Evolutionary conservation across 2,329 filamentous ascomycete species (phyloP).

Genomic region (Nemania sp.): DNA sequence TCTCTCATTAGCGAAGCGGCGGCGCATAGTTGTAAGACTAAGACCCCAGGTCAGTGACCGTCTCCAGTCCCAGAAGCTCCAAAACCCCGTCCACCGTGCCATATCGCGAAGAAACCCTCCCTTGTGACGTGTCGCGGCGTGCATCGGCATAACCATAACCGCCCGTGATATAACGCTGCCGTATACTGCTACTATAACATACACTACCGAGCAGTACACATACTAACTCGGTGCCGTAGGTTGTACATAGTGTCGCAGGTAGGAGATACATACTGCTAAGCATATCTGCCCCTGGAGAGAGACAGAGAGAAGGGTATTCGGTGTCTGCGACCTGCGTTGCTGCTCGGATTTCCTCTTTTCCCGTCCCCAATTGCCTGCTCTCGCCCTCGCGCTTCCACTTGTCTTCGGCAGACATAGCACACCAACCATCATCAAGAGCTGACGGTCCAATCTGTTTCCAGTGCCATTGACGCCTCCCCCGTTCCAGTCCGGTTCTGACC

Average conservation of each 20-base stretch:
- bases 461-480: constrained; percentile 15
- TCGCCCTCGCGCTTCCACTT: constrained; percentile 12
- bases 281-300: not conserved
- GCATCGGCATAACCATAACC: constrained; percentile 29
- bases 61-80: constrained; percentile 19
- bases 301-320: not conserved
- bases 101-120: constrained; percentile 30
- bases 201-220: too few species aligned
- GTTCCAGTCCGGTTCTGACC: constrained; percentile 10
- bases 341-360: constrained; percentile 10
- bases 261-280: too few species aligned
- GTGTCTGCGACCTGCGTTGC: constrained; percentile 28
- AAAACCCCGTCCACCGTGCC: constrained; percentile 24
- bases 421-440: constrained; percentile 18
- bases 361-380: constrained; percentile 15
- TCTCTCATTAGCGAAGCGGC: constrained; percentile 12
- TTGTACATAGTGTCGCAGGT: too few species aligned
- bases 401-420: constrained; percentile 8
- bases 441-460: constrained; percentile 18
- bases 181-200: too few species aligned
- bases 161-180: constrained; percentile 14
- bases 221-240: too few species aligned
- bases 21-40: constrained; percentile 15
- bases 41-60: constrained; percentile 39
- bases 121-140: constrained; percentile 39